Conservation (phyloP, 306 rosid genomes). For the Medicago ruthenica region DNA sequence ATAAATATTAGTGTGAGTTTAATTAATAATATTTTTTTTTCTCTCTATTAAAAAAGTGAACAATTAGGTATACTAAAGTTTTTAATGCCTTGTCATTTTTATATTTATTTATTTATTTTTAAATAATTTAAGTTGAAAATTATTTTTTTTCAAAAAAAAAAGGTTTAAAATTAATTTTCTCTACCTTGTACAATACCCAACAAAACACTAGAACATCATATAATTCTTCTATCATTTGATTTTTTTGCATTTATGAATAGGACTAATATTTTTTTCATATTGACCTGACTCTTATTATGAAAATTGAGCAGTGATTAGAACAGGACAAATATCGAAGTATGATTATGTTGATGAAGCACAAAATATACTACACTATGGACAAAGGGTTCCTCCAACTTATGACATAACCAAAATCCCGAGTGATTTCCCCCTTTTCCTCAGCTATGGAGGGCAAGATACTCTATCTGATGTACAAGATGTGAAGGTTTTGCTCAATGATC, state of each 20-base stretch:
- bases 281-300: not conserved
- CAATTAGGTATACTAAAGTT: no score
- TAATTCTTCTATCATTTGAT: not conserved
- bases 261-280: not conserved
- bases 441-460: slow-evolving; percentile 1
- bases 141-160: no score
- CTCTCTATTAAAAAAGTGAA: no score
- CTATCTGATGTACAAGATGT: not conserved
- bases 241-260: not conserved
- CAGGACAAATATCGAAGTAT: slow-evolving; percentile 54
- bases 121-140: no score
- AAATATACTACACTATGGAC: slow-evolving; percentile 59
- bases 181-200: no score
- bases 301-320: slow-evolving; percentile 61
- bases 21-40: no score
- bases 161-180: no score
- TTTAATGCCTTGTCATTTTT: no score
- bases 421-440: slow-evolving; percentile 59
- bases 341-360: slow-evolving; percentile 44
- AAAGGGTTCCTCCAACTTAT: slow-evolving; percentile 61
- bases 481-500: not conserved
- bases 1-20: no score
- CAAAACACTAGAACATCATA: not conserved
- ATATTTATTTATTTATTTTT: no score
- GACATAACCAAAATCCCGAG: slow-evolving; percentile 58